Evolutionary conservation across 768 basidiomycete species (phyloP), one percentile per base, ranked within the genome.

Genomic region (Mycena latifolia): DNA sequence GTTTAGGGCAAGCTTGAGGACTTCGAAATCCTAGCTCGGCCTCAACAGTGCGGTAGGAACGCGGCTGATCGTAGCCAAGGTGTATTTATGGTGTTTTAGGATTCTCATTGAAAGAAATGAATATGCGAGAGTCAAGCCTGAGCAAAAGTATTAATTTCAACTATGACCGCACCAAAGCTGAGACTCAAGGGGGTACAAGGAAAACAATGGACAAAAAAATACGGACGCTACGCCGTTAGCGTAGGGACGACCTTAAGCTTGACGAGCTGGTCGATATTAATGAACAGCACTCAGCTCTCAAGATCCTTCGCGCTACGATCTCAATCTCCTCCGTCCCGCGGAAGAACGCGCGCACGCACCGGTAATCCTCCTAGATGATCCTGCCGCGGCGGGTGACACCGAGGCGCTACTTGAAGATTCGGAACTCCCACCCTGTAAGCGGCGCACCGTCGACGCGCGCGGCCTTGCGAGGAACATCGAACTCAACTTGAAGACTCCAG

Each of bases 361-460:
- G 89, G 72, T 94, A 94, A 48, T 82, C 77, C 76, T 94, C 91
- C 67, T 88, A 84, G 45, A 87, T 80, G 45, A 92, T 78, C 28
- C 82, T 71, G 17, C 85, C 85, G 35, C 81, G 77, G 10, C 89
- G 84, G 15, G 87, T 86, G 3, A 93, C 89, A 18, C 90, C 92
- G 18, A 94, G 84, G 58, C 87, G 86, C 17, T 91, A 87, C 61
- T 85, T 85, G 85, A 92, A 95, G 45, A 95, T 80, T 10, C 94
- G 86, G 77, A 95, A 94, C 75, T 95, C 94, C 94, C 94, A 95
- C 0, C 94, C 94, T 22, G 84, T 81, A 0, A 95, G 81, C 2
- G 87, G 85, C 47, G 87, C 85, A 6, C 88, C 87, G 75, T 95
- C 94, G 2, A 90, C 91, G 1, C 78, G 82, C 9, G 89, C 91